A percentile compares a stretch with the other conserved stretches of the same genome.
phyloP scores from a whole-genome alignment of 179 eudicot genomes.

The Actinidia chinensis region DNA sequence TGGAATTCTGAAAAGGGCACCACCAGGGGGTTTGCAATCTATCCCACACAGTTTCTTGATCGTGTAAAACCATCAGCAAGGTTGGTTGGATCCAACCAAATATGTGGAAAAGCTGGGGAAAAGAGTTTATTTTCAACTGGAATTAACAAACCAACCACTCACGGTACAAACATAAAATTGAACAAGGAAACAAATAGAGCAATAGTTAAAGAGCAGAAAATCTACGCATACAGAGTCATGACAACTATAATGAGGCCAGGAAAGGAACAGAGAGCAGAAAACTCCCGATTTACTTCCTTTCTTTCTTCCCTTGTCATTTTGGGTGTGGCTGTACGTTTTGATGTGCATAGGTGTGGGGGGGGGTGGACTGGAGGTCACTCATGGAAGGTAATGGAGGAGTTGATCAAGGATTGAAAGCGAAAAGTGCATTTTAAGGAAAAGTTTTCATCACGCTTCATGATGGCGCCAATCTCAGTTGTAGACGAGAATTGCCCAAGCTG shows the following conservation, averaged over 20 bases:
- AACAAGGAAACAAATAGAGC: not conserved
- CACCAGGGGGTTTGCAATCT: constrained; percentile 89
- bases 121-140: not conserved
- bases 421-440: not conserved
- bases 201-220: constrained; percentile 3
- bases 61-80: constrained; percentile 83
- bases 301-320: not conserved
- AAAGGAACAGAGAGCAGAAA: not conserved
- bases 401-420: no score
- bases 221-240: not conserved
- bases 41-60: constrained; percentile 77
- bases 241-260: not conserved
- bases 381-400: no score
- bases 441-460: not conserved
- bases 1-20: constrained; percentile 91
- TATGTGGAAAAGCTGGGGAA: constrained; percentile 37
- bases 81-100: constrained; percentile 90
- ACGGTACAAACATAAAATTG: not conserved
- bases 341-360: no score
- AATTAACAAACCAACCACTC: not conserved
- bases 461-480: not conserved
- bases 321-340: no score
- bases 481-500: not conserved
- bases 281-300: not conserved
- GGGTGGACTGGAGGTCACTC: not conserved